These are phyloP conservation scores for Fraxinus xanthoxyloides DNA, from an alignment of 305 asterid species.

Conservation along the genomic window DNA sequence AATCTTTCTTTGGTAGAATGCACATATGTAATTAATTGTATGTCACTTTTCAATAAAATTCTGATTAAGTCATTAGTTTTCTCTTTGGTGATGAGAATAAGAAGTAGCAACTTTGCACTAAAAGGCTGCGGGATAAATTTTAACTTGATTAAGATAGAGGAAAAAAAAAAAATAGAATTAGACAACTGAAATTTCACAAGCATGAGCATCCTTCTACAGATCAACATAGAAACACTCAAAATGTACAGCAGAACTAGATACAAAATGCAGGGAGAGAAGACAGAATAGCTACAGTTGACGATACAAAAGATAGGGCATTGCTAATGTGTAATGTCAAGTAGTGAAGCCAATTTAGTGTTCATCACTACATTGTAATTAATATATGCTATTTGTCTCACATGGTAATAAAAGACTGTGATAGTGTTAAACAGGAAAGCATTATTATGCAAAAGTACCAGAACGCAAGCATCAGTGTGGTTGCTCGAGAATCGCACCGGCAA, in stretches of 20 bases:
- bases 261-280: background rate
- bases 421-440: background rate
- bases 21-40: background rate
- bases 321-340: background rate
- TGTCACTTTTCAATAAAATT: background rate
- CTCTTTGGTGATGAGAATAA: background rate
- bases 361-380: background rate
- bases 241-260: background rate
- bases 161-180: no score
- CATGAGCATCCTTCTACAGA: background rate
- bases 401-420: background rate
- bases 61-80: background rate
- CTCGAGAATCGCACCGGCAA: conserved; percentile 70
- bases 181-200: background rate
- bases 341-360: background rate
- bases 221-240: background rate
- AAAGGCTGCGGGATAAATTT: background rate
- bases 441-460: conserved; percentile 51
- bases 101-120: background rate
- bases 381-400: background rate
- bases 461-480: conserved; percentile 64
- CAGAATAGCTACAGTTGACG: background rate
- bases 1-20: background rate
- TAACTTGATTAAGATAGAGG: background rate
- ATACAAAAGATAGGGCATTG: background rate